phyloP scores from a whole-genome alignment of 1,284 basidiomycete species.

The Cutaneotrichosporon sp. region DNA sequence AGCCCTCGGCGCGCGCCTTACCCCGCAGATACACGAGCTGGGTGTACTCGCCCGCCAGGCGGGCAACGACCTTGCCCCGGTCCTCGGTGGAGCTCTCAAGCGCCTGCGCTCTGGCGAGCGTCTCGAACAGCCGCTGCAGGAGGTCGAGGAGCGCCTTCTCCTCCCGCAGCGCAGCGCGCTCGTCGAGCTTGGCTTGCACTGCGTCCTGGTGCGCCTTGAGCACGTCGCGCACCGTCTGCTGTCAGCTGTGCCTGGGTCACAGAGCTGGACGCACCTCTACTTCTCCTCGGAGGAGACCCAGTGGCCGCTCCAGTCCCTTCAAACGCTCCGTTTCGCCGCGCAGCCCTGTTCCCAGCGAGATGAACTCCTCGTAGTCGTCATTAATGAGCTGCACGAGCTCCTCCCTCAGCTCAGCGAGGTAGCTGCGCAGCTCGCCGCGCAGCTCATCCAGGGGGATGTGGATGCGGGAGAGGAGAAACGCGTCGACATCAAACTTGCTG shows the following conservation, averaged over 20 bases:
- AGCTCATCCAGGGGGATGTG: constrained; percentile 85
- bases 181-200: constrained; percentile 73
- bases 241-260: background rate
- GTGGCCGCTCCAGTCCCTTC: constrained; percentile 65
- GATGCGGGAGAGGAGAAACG: constrained; percentile 82
- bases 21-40: constrained; percentile 87
- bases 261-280: constrained; percentile 63
- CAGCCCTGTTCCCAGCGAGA: constrained; percentile 87
- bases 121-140: constrained; percentile 84
- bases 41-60: constrained; percentile 85
- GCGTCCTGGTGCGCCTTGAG: constrained; percentile 62
- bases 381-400: constrained; percentile 95
- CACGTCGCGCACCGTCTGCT: constrained; percentile 42
- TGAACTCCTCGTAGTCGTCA: constrained; percentile 96
- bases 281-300: constrained; percentile 64
- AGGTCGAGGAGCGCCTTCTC: constrained; percentile 84
- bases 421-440: constrained; percentile 80
- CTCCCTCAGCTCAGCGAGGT: constrained; percentile 78
- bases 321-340: constrained; percentile 76
- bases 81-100: constrained; percentile 55
- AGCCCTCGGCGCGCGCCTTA: constrained; percentile 73
- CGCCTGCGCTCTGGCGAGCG: constrained; percentile 76
- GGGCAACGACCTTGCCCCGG: constrained; percentile 68
- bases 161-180: constrained; percentile 71
- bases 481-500: constrained; percentile 74